Evolutionary conservation across 2,329 filamentous ascomycete genomes (phyloP).

Genomic region (Claviceps purpurea): DNA sequence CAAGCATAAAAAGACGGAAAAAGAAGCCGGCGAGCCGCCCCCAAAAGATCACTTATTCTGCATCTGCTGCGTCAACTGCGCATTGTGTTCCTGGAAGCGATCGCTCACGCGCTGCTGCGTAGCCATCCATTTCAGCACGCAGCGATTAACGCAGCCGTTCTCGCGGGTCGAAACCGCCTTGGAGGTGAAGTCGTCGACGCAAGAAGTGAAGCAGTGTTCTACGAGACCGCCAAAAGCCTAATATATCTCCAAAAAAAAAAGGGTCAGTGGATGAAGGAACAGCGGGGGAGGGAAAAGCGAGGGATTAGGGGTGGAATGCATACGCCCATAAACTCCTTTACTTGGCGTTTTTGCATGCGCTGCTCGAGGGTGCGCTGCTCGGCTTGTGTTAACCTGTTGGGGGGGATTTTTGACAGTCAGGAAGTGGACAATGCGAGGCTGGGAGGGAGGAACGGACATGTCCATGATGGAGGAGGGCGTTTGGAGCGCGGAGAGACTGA

Average conservation of each 20-base stretch:
- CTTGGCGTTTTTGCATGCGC: constrained; percentile 95
- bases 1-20: background rate
- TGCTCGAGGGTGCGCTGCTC: constrained; percentile 89
- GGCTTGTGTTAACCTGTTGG: constrained; percentile 47
- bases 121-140: constrained; percentile 93
- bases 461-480: constrained; percentile 6
- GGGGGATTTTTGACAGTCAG: no score
- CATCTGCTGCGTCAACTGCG: constrained; percentile 42
- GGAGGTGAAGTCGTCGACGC: constrained; percentile 96
- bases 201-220: constrained; percentile 89
- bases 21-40: background rate
- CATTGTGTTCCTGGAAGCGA: constrained; percentile 66
- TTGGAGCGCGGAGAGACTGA: background rate
- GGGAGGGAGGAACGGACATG: constrained; percentile 4
- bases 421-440: background rate
- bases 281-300: background rate
- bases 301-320: constrained; percentile 35
- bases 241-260: background rate
- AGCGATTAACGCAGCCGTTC: constrained; percentile 83
- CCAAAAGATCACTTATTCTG: constrained; percentile 26
- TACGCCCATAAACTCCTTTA: constrained; percentile 98
- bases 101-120: constrained; percentile 80
- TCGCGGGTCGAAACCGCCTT: constrained; percentile 84
- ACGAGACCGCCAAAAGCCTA: constrained; percentile 34
- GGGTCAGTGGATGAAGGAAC: background rate